Evolutionary conservation across 768 basidiomycete species (phyloP).

Genomic region (Clathrus columnatus): DNA sequence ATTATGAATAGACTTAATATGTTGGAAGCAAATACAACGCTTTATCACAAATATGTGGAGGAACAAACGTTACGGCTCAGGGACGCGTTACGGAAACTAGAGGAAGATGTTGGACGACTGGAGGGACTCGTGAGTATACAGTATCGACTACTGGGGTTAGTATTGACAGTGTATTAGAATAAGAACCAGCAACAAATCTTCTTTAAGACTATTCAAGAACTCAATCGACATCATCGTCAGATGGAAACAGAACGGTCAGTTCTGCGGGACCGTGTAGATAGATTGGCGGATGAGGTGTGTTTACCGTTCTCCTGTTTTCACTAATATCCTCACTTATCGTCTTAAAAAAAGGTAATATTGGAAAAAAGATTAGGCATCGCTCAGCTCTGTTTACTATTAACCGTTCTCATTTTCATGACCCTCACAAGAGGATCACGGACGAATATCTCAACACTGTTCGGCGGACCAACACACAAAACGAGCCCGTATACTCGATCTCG

Average conservation of each 20-base stretch:
- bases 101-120: slow-evolving; percentile 69
- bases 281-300: slow-evolving; percentile 72
- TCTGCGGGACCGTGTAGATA: slow-evolving; percentile 59
- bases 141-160: background rate
- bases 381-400: slow-evolving; percentile 75
- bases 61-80: slow-evolving; percentile 76
- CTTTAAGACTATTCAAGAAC: slow-evolving; percentile 54
- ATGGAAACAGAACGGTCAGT: slow-evolving; percentile 65
- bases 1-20: slow-evolving; percentile 89
- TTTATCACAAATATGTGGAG: slow-evolving; percentile 79
- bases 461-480: background rate
- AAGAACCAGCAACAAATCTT: slow-evolving; percentile 61
- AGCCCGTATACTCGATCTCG: background rate
- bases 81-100: slow-evolving; percentile 62
- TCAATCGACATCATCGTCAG: slow-evolving; percentile 56
- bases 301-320: background rate
- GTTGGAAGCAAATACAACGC: slow-evolving; percentile 80
- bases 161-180: slow-evolving; percentile 34
- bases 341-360: slow-evolving; percentile 51
- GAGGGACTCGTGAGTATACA: slow-evolving; percentile 58
- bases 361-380: slow-evolving; percentile 88
- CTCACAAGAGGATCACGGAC: slow-evolving; percentile 63
- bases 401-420: slow-evolving; percentile 79
- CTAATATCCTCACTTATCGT: background rate
- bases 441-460: slow-evolving; percentile 7